Evolutionary conservation across 768 basidiomycete genomes (phyloP).

Genomic region (Gymnopilus junonius): DNA sequence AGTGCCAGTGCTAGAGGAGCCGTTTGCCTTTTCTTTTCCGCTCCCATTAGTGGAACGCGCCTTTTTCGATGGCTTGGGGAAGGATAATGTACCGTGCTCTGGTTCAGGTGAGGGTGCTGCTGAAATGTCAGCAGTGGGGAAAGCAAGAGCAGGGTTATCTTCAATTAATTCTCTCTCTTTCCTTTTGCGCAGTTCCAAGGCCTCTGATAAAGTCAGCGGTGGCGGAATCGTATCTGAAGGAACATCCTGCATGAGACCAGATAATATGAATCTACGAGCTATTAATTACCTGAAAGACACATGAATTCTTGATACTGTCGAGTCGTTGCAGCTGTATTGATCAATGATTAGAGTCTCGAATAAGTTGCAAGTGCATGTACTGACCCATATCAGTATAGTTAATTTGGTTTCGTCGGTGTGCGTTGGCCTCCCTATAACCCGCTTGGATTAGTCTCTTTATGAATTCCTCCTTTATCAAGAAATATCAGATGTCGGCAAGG

Average conservation of each 20-base stretch:
- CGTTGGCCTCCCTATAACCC: constrained; percentile 66
- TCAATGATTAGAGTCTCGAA: constrained; percentile 12
- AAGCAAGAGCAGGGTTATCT: constrained; percentile 56
- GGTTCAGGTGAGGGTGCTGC: constrained; percentile 26
- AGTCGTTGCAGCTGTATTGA: constrained; percentile 54
- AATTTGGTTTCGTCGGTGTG: constrained; percentile 60
- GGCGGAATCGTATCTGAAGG: constrained; percentile 67
- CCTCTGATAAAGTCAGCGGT: constrained; percentile 61
- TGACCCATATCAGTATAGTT: constrained; percentile 82
- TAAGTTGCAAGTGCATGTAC: background rate
- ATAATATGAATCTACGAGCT: background rate
- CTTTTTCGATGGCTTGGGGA: constrained; percentile 29
- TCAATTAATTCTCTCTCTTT: constrained; percentile 46
- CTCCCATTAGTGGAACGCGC: constrained; percentile 36
- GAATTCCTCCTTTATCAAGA: constrained; percentile 74
- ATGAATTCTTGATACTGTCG: constrained; percentile 70
- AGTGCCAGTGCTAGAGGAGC: constrained; percentile 24
- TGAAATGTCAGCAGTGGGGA: constrained; percentile 30
- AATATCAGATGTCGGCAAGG: constrained; percentile 7
- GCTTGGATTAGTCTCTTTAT: constrained; percentile 75
- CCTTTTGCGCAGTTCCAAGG: constrained; percentile 48
- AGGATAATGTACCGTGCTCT: constrained; percentile 18
- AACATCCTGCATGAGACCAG: background rate
- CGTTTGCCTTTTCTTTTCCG: constrained; percentile 39
- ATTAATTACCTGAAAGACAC: constrained; percentile 66